Evolutionary conservation across 2,329 filamentous ascomycete genomes (phyloP).

Genomic region (Talaromyces albobiverticillius): DNA sequence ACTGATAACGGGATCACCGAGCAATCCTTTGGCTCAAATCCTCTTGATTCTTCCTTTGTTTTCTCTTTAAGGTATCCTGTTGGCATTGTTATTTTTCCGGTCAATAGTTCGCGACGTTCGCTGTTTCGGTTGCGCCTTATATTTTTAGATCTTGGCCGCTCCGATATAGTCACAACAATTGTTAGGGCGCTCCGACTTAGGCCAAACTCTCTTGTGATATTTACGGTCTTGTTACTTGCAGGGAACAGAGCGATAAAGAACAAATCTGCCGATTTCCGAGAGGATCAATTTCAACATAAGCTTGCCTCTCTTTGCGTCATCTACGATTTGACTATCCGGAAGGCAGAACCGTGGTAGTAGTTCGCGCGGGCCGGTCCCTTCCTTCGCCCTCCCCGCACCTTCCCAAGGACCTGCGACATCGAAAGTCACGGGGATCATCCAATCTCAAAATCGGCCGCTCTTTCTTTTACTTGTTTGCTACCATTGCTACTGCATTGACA

Average conservation of each 20-base stretch:
- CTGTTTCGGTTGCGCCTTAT: not conserved
- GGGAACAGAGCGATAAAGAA: not conserved
- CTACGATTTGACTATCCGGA: too few species aligned
- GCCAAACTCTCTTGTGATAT: not conserved
- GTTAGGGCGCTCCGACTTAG: not conserved
- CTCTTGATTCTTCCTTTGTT: not conserved
- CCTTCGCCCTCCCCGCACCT: constrained; percentile 9
- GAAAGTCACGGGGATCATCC: constrained; percentile 4
- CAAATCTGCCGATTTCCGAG: not conserved
- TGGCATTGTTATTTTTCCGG: not conserved
- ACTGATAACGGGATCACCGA: not conserved
- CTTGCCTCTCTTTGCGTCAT: too few species aligned
- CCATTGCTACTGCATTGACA: not conserved
- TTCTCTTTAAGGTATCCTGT: not conserved
- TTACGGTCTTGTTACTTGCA: not conserved
- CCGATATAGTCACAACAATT: not conserved
- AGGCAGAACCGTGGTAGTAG: constrained; percentile 4
- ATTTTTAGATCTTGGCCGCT: not conserved
- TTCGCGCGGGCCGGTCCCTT: constrained; percentile 13
- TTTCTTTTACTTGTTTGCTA: not conserved
- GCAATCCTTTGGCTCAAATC: not conserved
- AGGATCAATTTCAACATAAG: not conserved
- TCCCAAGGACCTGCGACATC: constrained; percentile 1
- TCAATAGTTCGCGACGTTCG: constrained; percentile 1
- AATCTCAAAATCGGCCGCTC: not conserved